A percentile compares a stretch with the other conserved stretches of the same genome.
These are phyloP conservation scores for Fibroporia radiculosa DNA, from an alignment of 768 basidiomycete genomes.

Conservation along the genomic window DNA sequence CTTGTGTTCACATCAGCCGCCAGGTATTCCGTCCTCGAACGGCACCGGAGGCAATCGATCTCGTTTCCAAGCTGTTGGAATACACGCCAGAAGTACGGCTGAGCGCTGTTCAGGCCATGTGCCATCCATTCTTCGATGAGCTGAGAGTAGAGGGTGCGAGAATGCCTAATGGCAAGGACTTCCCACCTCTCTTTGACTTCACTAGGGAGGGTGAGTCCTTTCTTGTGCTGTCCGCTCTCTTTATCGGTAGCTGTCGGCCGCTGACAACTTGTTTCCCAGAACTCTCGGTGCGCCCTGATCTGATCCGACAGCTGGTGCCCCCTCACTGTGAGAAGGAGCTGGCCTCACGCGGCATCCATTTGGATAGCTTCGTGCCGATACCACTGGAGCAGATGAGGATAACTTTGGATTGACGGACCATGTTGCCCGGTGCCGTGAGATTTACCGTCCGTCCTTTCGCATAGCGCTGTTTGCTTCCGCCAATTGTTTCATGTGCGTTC, in stretches of 20 bases:
- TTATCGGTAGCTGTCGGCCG: background rate
- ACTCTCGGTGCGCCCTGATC: slow-evolving; percentile 91
- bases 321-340: slow-evolving; percentile 86
- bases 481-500: slow-evolving; percentile 2
- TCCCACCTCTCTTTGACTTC: slow-evolving; percentile 92
- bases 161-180: slow-evolving; percentile 97
- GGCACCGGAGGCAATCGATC: slow-evolving; percentile 89
- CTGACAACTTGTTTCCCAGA: slow-evolving; percentile 40
- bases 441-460: slow-evolving; percentile 5
- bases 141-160: slow-evolving; percentile 81
- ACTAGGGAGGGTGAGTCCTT: slow-evolving; percentile 82
- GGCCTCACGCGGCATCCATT: slow-evolving; percentile 73
- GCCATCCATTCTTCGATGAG: slow-evolving; percentile 97
- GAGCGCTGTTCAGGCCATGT: slow-evolving; percentile 87
- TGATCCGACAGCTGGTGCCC: slow-evolving; percentile 89
- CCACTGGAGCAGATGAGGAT: slow-evolving; percentile 93
- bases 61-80: slow-evolving; percentile 91
- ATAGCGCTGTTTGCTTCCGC: background rate
- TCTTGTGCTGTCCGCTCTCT: background rate
- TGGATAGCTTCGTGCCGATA: slow-evolving; percentile 94
- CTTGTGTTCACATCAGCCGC: slow-evolving; percentile 5
- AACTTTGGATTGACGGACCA: slow-evolving; percentile 69
- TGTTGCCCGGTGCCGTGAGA: slow-evolving; percentile 15
- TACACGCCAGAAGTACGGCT: slow-evolving; percentile 95
- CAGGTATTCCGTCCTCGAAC: slow-evolving; percentile 98